A percentile compares a stretch with the other conserved stretches of the same genome.
Evolutionary conservation across 73 alveolate genomes (phyloP).

Genomic region (Paramecium tetraurelia): DNA sequence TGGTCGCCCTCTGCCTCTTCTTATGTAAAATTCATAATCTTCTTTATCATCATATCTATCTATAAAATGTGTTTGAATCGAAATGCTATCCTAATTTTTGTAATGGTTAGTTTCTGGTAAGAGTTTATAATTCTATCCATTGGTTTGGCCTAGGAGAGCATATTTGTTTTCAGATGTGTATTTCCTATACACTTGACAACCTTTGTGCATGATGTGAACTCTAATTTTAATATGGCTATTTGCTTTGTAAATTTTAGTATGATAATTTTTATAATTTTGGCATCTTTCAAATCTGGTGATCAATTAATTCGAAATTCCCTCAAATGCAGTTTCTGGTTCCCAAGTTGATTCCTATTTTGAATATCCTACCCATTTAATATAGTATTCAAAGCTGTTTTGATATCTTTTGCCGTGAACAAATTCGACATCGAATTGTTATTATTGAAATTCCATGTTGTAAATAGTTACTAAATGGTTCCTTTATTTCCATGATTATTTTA

Average conservation of each 20-base stretch:
- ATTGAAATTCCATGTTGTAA: background rate
- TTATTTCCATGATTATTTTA: background rate
- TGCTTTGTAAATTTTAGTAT: background rate
- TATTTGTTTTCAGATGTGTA: background rate
- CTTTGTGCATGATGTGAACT: background rate
- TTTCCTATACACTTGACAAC: background rate
- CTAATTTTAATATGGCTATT: background rate
- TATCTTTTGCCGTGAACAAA: background rate
- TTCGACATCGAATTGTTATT: background rate
- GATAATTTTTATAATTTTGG: background rate
- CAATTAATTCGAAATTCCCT: background rate
- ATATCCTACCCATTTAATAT: background rate
- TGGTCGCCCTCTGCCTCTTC: conserved; percentile 27
- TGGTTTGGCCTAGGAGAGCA: background rate
- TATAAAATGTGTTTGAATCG: background rate
- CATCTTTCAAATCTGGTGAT: background rate
- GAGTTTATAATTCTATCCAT: background rate
- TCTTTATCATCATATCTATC: background rate
- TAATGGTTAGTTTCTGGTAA: background rate
- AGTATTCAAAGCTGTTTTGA: background rate
- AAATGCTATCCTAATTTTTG: background rate
- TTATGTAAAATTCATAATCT: background rate
- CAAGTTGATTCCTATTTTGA: background rate
- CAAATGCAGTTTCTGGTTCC: background rate
- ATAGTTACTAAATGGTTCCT: background rate